Conservation (phyloP, 371 early-diverging fungal genomes). For the Mucor racemosus region DNA sequence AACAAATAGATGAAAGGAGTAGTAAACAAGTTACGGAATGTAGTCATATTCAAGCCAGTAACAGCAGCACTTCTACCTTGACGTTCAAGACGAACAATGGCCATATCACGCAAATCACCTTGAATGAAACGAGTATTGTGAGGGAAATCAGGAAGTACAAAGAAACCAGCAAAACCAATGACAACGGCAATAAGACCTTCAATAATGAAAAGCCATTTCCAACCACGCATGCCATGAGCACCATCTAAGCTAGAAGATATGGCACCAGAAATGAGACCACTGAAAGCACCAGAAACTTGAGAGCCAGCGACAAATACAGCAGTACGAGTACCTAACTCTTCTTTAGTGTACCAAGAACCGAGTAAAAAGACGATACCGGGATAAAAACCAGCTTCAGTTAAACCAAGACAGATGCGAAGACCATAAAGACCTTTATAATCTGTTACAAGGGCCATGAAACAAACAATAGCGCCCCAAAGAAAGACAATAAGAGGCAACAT, state of each 20-base stretch:
- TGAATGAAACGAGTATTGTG: slow-evolving; percentile 53
- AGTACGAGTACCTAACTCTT: slow-evolving; percentile 76
- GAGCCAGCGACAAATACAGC: slow-evolving; percentile 69
- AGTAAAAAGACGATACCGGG: slow-evolving; percentile 78
- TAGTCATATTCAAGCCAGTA: slow-evolving; percentile 34
- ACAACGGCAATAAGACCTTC: slow-evolving; percentile 59
- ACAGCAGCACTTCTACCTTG: slow-evolving; percentile 34
- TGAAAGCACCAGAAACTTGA: slow-evolving; percentile 72
- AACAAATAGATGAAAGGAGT: slow-evolving; percentile 49
- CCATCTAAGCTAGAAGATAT: slow-evolving; percentile 46
- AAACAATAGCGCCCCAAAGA: slow-evolving; percentile 68
- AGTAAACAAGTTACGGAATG: slow-evolving; percentile 41
- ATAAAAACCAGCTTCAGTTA: slow-evolving; percentile 72
- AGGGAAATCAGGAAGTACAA: slow-evolving; percentile 65
- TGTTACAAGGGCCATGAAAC: slow-evolving; percentile 58
- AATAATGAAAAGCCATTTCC: slow-evolving; percentile 68
- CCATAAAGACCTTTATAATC: slow-evolving; percentile 54
- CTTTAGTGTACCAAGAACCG: slow-evolving; percentile 79
- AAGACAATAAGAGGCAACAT: slow-evolving; percentile 66
- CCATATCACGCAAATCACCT: slow-evolving; percentile 53
- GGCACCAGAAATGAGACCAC: slow-evolving; percentile 60
- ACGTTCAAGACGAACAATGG: slow-evolving; percentile 52
- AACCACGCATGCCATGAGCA: slow-evolving; percentile 52
- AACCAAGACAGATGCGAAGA: slow-evolving; percentile 69
- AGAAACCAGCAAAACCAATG: slow-evolving; percentile 46